phyloP scores from a whole-genome alignment of 768 basidiomycete genomes.

The Neoboletus magnificus region DNA sequence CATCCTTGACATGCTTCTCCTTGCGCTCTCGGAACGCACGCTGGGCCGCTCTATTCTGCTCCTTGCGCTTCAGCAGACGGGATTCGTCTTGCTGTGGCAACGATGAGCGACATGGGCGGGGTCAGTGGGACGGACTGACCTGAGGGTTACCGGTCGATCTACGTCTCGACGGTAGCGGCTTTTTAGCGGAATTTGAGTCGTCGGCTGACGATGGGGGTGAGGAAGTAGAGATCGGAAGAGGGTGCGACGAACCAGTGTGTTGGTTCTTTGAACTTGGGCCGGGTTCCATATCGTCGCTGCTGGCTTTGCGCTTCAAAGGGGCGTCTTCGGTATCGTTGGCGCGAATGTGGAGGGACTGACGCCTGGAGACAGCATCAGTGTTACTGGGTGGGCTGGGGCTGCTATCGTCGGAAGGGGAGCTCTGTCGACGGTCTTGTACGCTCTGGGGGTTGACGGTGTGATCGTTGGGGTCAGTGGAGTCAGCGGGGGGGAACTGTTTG shows the following conservation, averaged over 20 bases:
- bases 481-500: constrained; percentile 59
- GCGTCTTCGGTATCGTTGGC: constrained; percentile 44
- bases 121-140: constrained; percentile 21
- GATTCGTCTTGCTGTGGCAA: constrained; percentile 55
- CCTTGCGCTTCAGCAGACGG: constrained; percentile 83
- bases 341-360: constrained; percentile 18
- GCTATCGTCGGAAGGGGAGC: constrained; percentile 69
- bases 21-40: constrained; percentile 96
- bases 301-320: constrained; percentile 75
- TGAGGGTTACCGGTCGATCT: constrained; percentile 39
- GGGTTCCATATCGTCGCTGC: constrained; percentile 56
- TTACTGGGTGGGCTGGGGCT: constrained; percentile 72
- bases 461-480: constrained; percentile 26
- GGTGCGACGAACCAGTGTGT: constrained; percentile 50
- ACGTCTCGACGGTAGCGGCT: constrained; percentile 30
- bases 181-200: constrained; percentile 25
- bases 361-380: constrained; percentile 24
- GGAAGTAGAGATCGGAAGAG: background rate
- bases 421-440: constrained; percentile 36
- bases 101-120: background rate
- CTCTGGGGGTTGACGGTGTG: constrained; percentile 59
- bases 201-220: constrained; percentile 17
- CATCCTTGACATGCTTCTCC: constrained; percentile 96
- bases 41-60: constrained; percentile 96
- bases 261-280: constrained; percentile 66